Conservation (phyloP, 2,329 filamentous ascomycete species). For the Fusarium verticillioides region DNA sequence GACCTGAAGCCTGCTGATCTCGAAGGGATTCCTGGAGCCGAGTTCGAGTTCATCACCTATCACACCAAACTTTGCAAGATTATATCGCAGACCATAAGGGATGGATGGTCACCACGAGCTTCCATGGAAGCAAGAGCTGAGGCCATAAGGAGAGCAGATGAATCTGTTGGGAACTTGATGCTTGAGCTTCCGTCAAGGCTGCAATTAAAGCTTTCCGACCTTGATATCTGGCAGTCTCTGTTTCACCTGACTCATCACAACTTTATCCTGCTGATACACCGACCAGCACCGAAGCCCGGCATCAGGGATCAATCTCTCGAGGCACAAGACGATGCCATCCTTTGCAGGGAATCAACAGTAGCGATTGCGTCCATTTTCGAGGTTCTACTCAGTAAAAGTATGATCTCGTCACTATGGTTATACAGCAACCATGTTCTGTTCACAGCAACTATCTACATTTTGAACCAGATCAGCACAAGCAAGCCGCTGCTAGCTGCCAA, state of each 20-base stretch:
- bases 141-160: conserved; percentile 3
- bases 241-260: conserved; percentile 1
- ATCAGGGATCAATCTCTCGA: rapidly evolving
- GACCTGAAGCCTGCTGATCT: background rate
- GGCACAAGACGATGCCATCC: background rate
- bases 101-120: conserved; percentile 4
- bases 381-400: background rate
- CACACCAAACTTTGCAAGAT: conserved; percentile 5
- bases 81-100: conserved; percentile 1
- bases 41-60: background rate
- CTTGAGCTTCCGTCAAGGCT: background rate
- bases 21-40: background rate
- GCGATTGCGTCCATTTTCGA: conserved; percentile 7
- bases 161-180: background rate
- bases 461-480: background rate
- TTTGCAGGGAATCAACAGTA: conserved; percentile 12
- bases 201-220: background rate
- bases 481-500: background rate
- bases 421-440: conserved; percentile 17
- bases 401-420: background rate
- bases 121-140: background rate
- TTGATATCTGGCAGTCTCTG: conserved; percentile 6
- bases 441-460: conserved; percentile 11
- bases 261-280: conserved; percentile 3
- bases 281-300: background rate